A percentile compares a stretch with the other conserved stretches of the same genome.
Conservation (phyloP, 83 land plant species). For the Picea engelmannii region DNA sequence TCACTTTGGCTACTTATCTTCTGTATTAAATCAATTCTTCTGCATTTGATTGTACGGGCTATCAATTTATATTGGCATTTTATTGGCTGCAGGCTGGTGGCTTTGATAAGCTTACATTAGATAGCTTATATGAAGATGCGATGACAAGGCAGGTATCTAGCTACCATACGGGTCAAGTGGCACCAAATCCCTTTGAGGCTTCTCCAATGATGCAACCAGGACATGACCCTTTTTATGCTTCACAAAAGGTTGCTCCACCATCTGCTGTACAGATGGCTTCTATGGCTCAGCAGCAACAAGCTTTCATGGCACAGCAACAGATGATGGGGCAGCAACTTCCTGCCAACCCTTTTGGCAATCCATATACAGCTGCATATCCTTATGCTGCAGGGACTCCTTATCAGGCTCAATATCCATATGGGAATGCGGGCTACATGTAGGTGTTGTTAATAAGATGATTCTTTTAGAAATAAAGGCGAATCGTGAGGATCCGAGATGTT, state of each 20-base stretch:
- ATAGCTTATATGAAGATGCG: slow-evolving; percentile 98
- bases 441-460: background rate
- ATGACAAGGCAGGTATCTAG: slow-evolving; percentile 61
- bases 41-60: background rate
- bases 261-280: slow-evolving; percentile 88
- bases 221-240: slow-evolving; percentile 89
- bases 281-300: slow-evolving; percentile 86
- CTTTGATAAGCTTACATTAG: slow-evolving; percentile 83
- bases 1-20: too few relatives aligned
- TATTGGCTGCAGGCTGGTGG: slow-evolving; percentile 78
- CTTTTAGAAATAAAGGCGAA: slow-evolving; percentile 28
- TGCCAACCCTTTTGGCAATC: slow-evolving; percentile 55
- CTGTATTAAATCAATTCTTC: background rate
- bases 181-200: slow-evolving; percentile 50
- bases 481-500: slow-evolving; percentile 27
- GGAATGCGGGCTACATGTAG: slow-evolving; percentile 14
- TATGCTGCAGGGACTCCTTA: slow-evolving; percentile 50
- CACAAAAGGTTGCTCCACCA: slow-evolving; percentile 72
- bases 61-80: background rate
- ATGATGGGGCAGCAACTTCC: slow-evolving; percentile 58
- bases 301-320: slow-evolving; percentile 79
- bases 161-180: slow-evolving; percentile 60
- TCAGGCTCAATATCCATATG: slow-evolving; percentile 24
- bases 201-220: slow-evolving; percentile 33
- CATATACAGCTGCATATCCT: slow-evolving; percentile 31